Conservation (phyloP, 805 yeast genomes). For the Barnettozyma botsteinii region DNA sequence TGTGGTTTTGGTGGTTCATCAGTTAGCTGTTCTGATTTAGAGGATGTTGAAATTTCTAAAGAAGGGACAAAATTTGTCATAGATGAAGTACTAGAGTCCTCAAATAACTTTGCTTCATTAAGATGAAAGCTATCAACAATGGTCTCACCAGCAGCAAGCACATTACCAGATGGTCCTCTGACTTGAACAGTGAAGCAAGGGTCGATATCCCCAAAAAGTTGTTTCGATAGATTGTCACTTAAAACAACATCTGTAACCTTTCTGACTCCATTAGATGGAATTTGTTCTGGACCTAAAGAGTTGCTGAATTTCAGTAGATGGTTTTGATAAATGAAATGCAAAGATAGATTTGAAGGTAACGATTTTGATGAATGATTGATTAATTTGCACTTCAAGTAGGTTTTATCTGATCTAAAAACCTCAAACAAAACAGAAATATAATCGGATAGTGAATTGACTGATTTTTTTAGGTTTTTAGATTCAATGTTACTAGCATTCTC, state of each 20-base stretch:
- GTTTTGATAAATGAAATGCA: not conserved
- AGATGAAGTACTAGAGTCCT: too few species aligned
- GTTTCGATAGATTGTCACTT: not conserved
- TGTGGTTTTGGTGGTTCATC: too few species aligned
- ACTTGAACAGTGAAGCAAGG: not conserved
- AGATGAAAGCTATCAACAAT: not conserved
- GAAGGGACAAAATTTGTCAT: too few species aligned
- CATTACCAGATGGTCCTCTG: not conserved
- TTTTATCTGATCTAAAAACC: not conserved
- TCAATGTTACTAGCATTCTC: too few species aligned
- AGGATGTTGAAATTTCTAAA: not conserved
- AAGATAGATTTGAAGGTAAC: not conserved
- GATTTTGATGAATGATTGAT: not conserved
- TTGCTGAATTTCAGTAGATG: not conserved
- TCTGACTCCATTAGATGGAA: too few species aligned
- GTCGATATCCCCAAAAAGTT: not conserved
- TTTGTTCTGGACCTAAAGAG: too few species aligned
- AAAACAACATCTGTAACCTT: too few species aligned
- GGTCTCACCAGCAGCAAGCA: not conserved
- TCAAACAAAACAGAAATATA: not conserved
- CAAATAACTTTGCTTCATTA: too few species aligned
- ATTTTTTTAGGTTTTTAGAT: too few species aligned
- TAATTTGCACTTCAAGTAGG: not conserved
- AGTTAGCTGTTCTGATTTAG: not conserved
- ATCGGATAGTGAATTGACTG: too few species aligned